These are phyloP conservation scores for Apiospora saccharicola DNA, from an alignment of 2,329 filamentous ascomycete species.

Conservation along the genomic window DNA sequence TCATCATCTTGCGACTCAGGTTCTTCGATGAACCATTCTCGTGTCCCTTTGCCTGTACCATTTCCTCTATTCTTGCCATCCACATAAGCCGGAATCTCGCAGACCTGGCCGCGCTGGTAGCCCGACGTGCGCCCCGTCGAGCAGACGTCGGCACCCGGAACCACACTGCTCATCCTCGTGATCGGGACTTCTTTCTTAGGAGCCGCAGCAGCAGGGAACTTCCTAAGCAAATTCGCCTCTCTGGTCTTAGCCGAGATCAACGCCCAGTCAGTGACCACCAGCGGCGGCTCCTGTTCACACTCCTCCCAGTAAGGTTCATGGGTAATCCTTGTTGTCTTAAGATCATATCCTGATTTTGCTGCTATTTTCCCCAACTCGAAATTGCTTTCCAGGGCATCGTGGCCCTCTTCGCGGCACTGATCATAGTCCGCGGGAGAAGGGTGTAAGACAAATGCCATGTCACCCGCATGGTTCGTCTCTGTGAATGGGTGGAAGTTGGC, in stretches of 20 bases:
- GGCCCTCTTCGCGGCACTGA: constrained; percentile 44
- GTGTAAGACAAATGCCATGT: constrained; percentile 46
- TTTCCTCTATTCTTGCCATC: constrained; percentile 44
- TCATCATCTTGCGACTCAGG: constrained; percentile 47
- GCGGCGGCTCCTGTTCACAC: constrained; percentile 47
- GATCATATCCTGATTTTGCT: constrained; percentile 50
- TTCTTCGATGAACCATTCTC: constrained; percentile 56
- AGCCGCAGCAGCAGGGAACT: constrained; percentile 45
- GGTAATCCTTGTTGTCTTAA: constrained; percentile 52
- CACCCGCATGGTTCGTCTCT: constrained; percentile 42
- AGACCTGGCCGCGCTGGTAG: constrained; percentile 50
- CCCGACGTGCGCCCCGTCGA: constrained; percentile 54
- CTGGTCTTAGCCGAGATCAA: constrained; percentile 46
- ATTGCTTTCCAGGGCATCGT: constrained; percentile 45
- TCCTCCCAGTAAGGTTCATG: constrained; percentile 56
- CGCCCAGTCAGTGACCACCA: constrained; percentile 54
- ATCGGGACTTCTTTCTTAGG: constrained; percentile 45
- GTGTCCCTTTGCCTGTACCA: constrained; percentile 50
- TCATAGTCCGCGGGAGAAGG: constrained; percentile 51
- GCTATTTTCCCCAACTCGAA: constrained; percentile 47
- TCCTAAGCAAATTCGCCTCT: constrained; percentile 51
- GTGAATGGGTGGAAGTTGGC: constrained; percentile 54
- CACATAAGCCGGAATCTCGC: constrained; percentile 53
- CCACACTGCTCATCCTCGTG: constrained; percentile 40
- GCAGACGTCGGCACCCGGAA: constrained; percentile 46